phyloP scores from a whole-genome alignment of 768 basidiomycete species.

The Macrolepiota dolichaula region DNA sequence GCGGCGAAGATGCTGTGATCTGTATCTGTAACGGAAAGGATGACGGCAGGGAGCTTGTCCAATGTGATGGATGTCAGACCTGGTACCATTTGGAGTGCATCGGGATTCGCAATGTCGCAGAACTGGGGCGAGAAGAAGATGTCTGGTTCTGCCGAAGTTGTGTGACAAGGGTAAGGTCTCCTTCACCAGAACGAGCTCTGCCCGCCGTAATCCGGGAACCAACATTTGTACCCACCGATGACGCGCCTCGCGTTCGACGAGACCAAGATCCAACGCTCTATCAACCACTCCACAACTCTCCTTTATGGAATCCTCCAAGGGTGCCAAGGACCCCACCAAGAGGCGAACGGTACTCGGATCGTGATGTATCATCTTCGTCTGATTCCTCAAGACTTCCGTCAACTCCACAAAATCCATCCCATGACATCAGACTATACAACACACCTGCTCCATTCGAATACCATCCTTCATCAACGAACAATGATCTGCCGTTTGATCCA shows the following conservation, averaged over 20 bases:
- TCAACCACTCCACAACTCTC: conserved; percentile 57
- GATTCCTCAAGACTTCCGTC: conserved; percentile 53
- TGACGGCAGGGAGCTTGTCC: conserved; percentile 75
- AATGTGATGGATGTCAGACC: conserved; percentile 74
- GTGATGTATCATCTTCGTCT: conserved; percentile 42
- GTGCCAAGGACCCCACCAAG: conserved; percentile 52
- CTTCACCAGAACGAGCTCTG: conserved; percentile 31
- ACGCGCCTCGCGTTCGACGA: conserved; percentile 36
- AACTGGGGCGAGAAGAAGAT: conserved; percentile 75
- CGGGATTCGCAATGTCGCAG: conserved; percentile 58
- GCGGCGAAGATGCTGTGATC: conserved; percentile 46
- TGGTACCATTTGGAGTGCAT: conserved; percentile 86
- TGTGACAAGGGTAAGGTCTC: conserved; percentile 38
- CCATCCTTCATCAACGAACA: conserved; percentile 23
- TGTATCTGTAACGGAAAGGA: conserved; percentile 69
- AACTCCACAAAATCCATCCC: conserved; percentile 43
- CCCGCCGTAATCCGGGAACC: conserved; percentile 47
- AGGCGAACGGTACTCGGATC: conserved; percentile 30
- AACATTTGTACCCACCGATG: conserved; percentile 66
- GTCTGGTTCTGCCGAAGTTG: conserved; percentile 74
- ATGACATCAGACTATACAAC: conserved; percentile 36
- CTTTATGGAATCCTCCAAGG: conserved; percentile 44
- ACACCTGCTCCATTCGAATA: conserved; percentile 36
- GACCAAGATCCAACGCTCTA: conserved; percentile 59
- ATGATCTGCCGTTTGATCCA: conserved; percentile 70